phyloP scores from a whole-genome alignment of 805 yeast genomes.

The Candida pseudofarinosa region DNA sequence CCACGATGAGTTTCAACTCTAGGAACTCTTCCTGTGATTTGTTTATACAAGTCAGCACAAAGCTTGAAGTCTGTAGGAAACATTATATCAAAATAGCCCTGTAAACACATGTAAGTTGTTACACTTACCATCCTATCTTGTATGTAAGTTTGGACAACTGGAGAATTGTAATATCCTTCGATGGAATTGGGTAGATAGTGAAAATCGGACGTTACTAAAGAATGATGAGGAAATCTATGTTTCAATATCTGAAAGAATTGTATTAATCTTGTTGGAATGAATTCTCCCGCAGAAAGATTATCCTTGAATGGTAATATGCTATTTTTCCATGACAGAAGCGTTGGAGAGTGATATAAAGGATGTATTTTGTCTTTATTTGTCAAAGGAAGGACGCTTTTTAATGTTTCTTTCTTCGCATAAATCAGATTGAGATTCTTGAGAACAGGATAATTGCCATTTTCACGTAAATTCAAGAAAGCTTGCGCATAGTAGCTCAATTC shows the following conservation, averaged over 20 bases:
- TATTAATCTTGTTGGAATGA: conserved; percentile 71
- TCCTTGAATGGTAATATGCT: conserved; percentile 62
- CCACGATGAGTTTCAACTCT: conserved; percentile 56
- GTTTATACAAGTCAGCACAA: conserved; percentile 57
- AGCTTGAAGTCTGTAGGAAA: conserved; percentile 75
- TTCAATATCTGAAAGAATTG: conserved; percentile 62
- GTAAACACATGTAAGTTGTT: conserved; percentile 74
- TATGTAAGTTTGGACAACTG: conserved; percentile 76
- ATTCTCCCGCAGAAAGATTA: conserved; percentile 67
- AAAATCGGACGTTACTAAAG: conserved; percentile 71
- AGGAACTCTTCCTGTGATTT: conserved; percentile 58
- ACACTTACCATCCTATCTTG: conserved; percentile 65
- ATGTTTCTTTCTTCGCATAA: conserved; percentile 21
- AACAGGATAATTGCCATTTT: conserved; percentile 38
- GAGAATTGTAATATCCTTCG: conserved; percentile 59
- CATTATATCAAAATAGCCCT: conserved; percentile 83
- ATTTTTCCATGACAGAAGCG: conserved; percentile 41
- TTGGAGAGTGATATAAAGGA: conserved; percentile 54
- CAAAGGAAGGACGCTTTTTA: conserved; percentile 26
- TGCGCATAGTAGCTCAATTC: conserved; percentile 55
- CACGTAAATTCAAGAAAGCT: conserved; percentile 54
- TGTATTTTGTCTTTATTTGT: conserved; percentile 39
- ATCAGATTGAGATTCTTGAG: conserved; percentile 19
- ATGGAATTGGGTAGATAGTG: conserved; percentile 42
- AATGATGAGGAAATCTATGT: conserved; percentile 69